phyloP scores from a whole-genome alignment of 352 stramenopile genomes.

The Phytophthora podocarpi region DNA sequence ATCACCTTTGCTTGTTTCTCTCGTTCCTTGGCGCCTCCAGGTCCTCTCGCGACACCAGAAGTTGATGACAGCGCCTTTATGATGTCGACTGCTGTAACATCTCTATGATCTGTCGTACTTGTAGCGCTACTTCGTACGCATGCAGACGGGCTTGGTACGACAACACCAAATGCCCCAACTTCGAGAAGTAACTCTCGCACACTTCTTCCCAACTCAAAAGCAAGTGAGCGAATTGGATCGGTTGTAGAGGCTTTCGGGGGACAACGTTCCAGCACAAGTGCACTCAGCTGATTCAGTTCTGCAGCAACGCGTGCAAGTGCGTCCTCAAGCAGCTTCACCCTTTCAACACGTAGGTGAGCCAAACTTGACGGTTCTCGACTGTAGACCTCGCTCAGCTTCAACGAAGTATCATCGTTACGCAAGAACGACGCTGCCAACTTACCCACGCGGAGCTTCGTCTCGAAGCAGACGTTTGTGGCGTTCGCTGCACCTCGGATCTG shows the following conservation, averaged over 20 bases:
- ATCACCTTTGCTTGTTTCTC: conserved; percentile 42
- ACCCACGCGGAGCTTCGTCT: conserved; percentile 44
- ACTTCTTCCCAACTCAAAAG: conserved; percentile 21
- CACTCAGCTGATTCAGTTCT: conserved; percentile 20
- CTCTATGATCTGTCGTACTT: not conserved
- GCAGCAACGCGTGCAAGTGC: conserved; percentile 22
- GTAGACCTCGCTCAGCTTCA: conserved; percentile 27
- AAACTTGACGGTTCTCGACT: conserved; percentile 12
- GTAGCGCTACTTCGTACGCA: not conserved
- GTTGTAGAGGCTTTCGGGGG: not conserved
- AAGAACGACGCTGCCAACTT: conserved; percentile 29
- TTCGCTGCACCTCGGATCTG: conserved; percentile 33
- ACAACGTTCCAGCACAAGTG: conserved; percentile 9
- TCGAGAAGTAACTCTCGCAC: conserved; percentile 38
- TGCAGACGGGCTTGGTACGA: conserved; percentile 21
- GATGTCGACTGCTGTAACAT: conserved; percentile 31
- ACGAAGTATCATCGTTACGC: conserved; percentile 11
- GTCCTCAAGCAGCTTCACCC: conserved; percentile 31
- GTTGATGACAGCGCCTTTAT: conserved; percentile 29
- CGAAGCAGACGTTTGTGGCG: conserved; percentile 22
- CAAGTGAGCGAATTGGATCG: not conserved
- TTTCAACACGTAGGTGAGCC: conserved; percentile 21
- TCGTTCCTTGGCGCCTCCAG: conserved; percentile 32
- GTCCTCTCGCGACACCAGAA: conserved; percentile 6
- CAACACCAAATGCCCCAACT: conserved; percentile 41